These are phyloP conservation scores for Ganoderma multipileum DNA, from an alignment of 1,284 basidiomycete species.

Conservation along the genomic window DNA sequence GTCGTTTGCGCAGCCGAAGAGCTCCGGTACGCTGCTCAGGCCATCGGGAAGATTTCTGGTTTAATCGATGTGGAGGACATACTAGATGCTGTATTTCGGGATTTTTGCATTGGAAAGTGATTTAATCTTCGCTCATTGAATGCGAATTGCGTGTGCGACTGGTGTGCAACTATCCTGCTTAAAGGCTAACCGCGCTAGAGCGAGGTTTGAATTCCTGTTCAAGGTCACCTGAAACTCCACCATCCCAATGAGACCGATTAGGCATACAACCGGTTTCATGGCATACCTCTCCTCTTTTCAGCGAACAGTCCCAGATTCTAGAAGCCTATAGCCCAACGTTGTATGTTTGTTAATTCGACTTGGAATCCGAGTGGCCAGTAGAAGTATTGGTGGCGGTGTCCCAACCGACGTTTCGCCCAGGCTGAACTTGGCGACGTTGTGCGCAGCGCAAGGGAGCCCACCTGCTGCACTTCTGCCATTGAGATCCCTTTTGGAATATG, in stretches of 20 bases:
- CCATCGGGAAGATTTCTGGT: conserved; percentile 84
- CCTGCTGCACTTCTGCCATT: too few species aligned
- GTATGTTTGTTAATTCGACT: too few species aligned
- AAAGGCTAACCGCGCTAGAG: not conserved
- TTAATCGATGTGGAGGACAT: conserved; percentile 79
- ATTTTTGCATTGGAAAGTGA: conserved; percentile 88
- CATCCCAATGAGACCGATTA: too few species aligned
- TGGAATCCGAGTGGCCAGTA: too few species aligned
- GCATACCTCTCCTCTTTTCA: not conserved
- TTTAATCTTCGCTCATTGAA: not conserved
- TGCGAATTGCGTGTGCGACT: not conserved
- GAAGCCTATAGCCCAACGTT: not conserved
- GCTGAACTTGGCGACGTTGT: too few species aligned
- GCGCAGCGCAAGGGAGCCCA: too few species aligned
- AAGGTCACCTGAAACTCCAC: not conserved
- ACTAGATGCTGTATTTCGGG: conserved; percentile 80
- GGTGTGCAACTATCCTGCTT: not conserved
- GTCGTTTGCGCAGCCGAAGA: conserved; percentile 86
- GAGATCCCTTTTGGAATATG: too few species aligned
- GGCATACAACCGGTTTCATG: not conserved
- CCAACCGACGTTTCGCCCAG: not conserved
- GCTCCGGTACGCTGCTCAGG: conserved; percentile 81
- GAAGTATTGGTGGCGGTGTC: not conserved
- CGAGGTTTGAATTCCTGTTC: not conserved
- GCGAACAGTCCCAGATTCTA: too few species aligned